Evolutionary conservation across 768 basidiomycete genomes (phyloP).

Genomic region (Pseudohyphozyma bogoriensis): DNA sequence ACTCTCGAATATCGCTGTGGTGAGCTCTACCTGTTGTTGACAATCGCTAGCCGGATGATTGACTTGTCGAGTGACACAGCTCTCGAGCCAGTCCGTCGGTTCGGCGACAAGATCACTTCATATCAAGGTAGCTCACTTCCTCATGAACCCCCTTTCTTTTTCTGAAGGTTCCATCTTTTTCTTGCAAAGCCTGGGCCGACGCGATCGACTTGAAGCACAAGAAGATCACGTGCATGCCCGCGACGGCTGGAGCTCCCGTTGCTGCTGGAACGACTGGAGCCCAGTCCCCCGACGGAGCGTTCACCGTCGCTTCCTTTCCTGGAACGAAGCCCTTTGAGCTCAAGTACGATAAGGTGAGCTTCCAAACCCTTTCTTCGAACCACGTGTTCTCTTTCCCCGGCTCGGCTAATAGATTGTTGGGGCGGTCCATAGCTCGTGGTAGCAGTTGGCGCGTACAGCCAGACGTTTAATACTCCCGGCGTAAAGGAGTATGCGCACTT

Average conservation of each 20-base stretch:
- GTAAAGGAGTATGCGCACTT: slow-evolving; percentile 75
- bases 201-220: slow-evolving; percentile 30
- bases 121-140: background rate
- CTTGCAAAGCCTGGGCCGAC: slow-evolving; percentile 39
- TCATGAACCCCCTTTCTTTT: background rate
- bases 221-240: slow-evolving; percentile 19
- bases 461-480: slow-evolving; percentile 45
- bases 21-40: slow-evolving; percentile 5
- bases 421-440: slow-evolving; percentile 43
- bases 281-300: background rate
- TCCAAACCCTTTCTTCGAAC: too few species aligned
- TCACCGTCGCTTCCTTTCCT: background rate
- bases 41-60: slow-evolving; percentile 6
- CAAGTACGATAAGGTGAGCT: slow-evolving; percentile 69
- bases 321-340: slow-evolving; percentile 46
- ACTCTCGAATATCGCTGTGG: background rate
- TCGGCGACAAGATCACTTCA: slow-evolving; percentile 38
- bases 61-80: slow-evolving; percentile 39
- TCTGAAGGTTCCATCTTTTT: slow-evolving; percentile 9
- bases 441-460: slow-evolving; percentile 57
- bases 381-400: slow-evolving; percentile 65
- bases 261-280: background rate
- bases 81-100: slow-evolving; percentile 49
- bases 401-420: too few species aligned
- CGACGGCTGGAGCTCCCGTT: background rate